A percentile compares a stretch with the other conserved stretches of the same genome.
Conservation (phyloP, 805 yeast genomes). For the Candida lessepsii region DNA sequence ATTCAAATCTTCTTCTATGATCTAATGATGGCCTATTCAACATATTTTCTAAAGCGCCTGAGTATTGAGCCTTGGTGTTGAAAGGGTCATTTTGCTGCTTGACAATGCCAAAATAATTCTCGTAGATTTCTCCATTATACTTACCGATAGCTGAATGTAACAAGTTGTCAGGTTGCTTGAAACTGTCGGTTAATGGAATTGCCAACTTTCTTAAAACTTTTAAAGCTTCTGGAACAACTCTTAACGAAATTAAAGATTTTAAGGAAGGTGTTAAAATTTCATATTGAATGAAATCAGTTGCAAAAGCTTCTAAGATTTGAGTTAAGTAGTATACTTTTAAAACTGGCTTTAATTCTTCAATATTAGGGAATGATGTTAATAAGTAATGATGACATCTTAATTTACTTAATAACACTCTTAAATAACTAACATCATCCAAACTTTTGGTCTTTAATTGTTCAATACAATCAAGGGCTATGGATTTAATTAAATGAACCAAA, state of each 20-base stretch:
- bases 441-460: constrained; percentile 32
- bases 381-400: constrained; percentile 51
- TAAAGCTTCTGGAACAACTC: constrained; percentile 28
- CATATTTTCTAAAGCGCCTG: constrained; percentile 34
- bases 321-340: constrained; percentile 57
- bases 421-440: constrained; percentile 48
- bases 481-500: constrained; percentile 38
- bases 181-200: constrained; percentile 79
- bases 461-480: constrained; percentile 34
- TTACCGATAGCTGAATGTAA: constrained; percentile 81
- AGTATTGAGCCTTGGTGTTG: constrained; percentile 60
- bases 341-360: constrained; percentile 46
- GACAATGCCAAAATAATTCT: constrained; percentile 65
- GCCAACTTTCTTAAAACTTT: constrained; percentile 54
- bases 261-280: constrained; percentile 15
- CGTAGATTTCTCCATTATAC: constrained; percentile 80
- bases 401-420: constrained; percentile 48
- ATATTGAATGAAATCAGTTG: constrained; percentile 66
- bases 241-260: constrained; percentile 10
- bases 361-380: constrained; percentile 36
- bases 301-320: constrained; percentile 62
- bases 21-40: constrained; percentile 32
- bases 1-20: constrained; percentile 35
- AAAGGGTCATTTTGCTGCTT: constrained; percentile 49
- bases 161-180: constrained; percentile 76